Base-by-base conservation (phyloP, 2,329 filamentous ascomycete species). In the Phaeosphaeria sp. region DNA sequence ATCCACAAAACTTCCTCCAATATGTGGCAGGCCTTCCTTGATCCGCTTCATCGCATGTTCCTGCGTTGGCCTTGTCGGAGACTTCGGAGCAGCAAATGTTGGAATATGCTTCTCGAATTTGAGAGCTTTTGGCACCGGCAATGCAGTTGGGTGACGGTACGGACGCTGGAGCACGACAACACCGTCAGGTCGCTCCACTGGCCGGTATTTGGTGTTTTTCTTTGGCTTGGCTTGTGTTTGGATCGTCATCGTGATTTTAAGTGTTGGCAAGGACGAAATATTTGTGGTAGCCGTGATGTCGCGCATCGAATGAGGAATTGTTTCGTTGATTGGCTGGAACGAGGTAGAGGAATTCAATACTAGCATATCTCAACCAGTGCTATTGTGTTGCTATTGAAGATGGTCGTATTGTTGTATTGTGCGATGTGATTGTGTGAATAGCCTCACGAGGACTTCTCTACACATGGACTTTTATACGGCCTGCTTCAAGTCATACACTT, bases 131-230 rank as follows among this genome's bases (percentile, higher is more conserved):
- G 20, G 42, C 30, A 52, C 33, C 18, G 36, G 21, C 22, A 52
- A 48, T 33, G 13, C 21, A 17, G 53, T 33, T 11, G 63, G 61
- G 24, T 44, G n/a, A n/a, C n/a, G 54, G 47, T 67, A 68, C 15
- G 51, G 60, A 22, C 64, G 67, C 30, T 51, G 46, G 9, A 67
- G 63, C 21, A 65, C 56, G 15, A 69, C 53, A 21, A 68, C 55
- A 7, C 65, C 64, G 49, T 65, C 65, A 3, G 61, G 49, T 9
- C 62, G 64, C 22, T 61, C 36, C 21, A 64, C 36, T 2, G 56
- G 57, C 17, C 59, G 57, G 48, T 64, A 61, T 25, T 56, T 61
- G 20, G 56, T 46, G 9, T 43, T 30, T 30, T 44, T 52, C 45
- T 55, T 57, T 11, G 56, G 6, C 13, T 53, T 56, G 24, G 18